Percentiles rank a stretch among this genome's conserved stretches.
Evolutionary conservation across 495 filamentous ascomycete species (phyloP).

Genomic region (Durotheca rogersii): DNA sequence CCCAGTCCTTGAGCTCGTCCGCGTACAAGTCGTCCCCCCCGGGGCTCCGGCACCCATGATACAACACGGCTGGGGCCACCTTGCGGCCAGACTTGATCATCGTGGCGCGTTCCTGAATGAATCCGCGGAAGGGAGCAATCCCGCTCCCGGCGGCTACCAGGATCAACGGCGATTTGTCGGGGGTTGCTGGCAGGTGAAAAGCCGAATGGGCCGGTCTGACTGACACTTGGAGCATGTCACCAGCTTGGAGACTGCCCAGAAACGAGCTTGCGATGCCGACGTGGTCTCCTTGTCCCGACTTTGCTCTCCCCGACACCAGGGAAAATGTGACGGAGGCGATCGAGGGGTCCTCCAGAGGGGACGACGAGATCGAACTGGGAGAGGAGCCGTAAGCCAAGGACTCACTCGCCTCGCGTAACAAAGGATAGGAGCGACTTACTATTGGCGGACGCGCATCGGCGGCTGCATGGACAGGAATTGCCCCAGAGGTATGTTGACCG

Average conservation of each 20-base stretch:
- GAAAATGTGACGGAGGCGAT: constrained; percentile 66
- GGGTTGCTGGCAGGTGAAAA: constrained; percentile 66
- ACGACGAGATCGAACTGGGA: constrained; percentile 68
- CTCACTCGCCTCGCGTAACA: too few species aligned
- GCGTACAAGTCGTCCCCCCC: constrained; percentile 61
- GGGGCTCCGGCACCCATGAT: constrained; percentile 61
- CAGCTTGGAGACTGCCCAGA: constrained; percentile 57
- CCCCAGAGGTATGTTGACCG: constrained; percentile 57
- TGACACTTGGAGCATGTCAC: constrained; percentile 62
- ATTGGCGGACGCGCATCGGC: constrained; percentile 73
- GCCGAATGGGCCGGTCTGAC: constrained; percentile 58
- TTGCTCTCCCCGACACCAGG: constrained; percentile 58
- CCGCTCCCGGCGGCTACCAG: constrained; percentile 59
- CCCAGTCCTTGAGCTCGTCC: constrained; percentile 60
- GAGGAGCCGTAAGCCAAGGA: too few species aligned
- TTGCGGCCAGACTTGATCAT: constrained; percentile 53
- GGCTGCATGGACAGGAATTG: constrained; percentile 68
- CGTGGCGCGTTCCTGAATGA: constrained; percentile 65
- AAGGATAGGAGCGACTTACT: constrained; percentile 49
- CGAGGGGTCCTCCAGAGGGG: constrained; percentile 58
- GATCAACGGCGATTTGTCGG: constrained; percentile 63
- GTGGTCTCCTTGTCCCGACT: constrained; percentile 50
- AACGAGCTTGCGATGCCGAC: constrained; percentile 62
- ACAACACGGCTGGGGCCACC: constrained; percentile 61
- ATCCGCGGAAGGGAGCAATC: constrained; percentile 69